A percentile compares a stretch with the other conserved stretches of the same genome.
These are phyloP conservation scores for Kentomonas sorsogonicus DNA, from an alignment of 208 protist species.

Conservation along the genomic window DNA sequence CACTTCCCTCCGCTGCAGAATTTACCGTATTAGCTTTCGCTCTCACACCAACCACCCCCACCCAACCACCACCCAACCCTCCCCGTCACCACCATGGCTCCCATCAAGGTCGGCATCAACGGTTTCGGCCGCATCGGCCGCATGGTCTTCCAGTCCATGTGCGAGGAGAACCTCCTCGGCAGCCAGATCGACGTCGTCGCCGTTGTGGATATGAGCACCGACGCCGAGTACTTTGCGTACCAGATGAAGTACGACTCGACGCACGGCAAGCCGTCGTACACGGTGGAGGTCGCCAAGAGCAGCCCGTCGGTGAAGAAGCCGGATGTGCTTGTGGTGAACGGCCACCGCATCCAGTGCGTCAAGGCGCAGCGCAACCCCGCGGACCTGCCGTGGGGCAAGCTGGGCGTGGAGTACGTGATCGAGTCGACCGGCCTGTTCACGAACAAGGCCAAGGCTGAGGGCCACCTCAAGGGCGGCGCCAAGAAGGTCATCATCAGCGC, in stretches of 20 bases:
- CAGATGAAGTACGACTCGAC: constrained; percentile 96
- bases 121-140: constrained; percentile 98
- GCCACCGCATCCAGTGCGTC: constrained; percentile 69
- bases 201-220: constrained; percentile 97
- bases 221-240: constrained; percentile 96
- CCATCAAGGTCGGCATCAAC: constrained; percentile 95
- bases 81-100: constrained; percentile 22
- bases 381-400: constrained; percentile 92
- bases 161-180: constrained; percentile 58
- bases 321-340: constrained; percentile 77
- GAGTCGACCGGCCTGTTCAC: constrained; percentile 99
- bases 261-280: constrained; percentile 92
- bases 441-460: constrained; percentile 76
- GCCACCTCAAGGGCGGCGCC: constrained; percentile 94
- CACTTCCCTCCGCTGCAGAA: constrained; percentile 1
- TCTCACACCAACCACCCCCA: too few species aligned
- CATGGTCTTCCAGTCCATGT: constrained; percentile 92
- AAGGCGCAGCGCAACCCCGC: constrained; percentile 86
- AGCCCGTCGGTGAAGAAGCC: constrained; percentile 45
- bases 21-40: constrained; percentile 6
- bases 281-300: constrained; percentile 65
- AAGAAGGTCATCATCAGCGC: constrained; percentile 99
- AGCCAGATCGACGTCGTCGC: constrained; percentile 90
- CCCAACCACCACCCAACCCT: constrained; percentile 8
- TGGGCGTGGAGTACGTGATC: constrained; percentile 95